These are phyloP conservation scores for Ustulina deusta DNA, from an alignment of 2,329 filamentous ascomycete genomes.

Conservation along the genomic window DNA sequence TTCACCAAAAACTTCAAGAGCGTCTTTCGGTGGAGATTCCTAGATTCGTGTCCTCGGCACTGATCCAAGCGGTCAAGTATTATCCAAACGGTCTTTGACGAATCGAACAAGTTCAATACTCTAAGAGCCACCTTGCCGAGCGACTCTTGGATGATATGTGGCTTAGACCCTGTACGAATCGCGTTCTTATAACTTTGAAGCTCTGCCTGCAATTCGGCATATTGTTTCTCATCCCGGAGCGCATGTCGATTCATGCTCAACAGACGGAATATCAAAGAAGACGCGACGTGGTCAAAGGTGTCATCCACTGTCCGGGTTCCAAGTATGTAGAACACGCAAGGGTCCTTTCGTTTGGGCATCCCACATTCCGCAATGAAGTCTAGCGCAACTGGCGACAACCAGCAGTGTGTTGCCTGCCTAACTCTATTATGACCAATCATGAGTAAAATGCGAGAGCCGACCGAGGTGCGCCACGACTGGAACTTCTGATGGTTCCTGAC, in stretches of 20 bases:
- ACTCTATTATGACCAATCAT: not conserved
- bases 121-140: conserved; percentile 5
- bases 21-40: conserved; percentile 11
- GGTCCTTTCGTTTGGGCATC: not conserved
- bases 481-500: not conserved
- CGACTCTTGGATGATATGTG: not conserved
- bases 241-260: conserved; percentile 5
- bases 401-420: conserved; percentile 7
- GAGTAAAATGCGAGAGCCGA: conserved; percentile 9
- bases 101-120: conserved; percentile 7
- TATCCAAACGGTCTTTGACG: conserved; percentile 5
- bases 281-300: conserved; percentile 4
- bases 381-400: conserved; percentile 7
- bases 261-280: conserved; percentile 5
- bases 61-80: conserved; percentile 13
- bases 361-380: conserved; percentile 7
- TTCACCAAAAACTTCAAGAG: conserved; percentile 19
- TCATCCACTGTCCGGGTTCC: not conserved
- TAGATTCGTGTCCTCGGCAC: not conserved
- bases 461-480: conserved; percentile 13
- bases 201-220: conserved; percentile 13
- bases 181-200: not conserved
- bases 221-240: conserved; percentile 10
- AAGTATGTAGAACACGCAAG: conserved; percentile 15
- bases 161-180: not conserved